Evolutionary conservation across 805 yeast genomes (phyloP).

Genomic region (Saccharomyces cerevisiae): DNA sequence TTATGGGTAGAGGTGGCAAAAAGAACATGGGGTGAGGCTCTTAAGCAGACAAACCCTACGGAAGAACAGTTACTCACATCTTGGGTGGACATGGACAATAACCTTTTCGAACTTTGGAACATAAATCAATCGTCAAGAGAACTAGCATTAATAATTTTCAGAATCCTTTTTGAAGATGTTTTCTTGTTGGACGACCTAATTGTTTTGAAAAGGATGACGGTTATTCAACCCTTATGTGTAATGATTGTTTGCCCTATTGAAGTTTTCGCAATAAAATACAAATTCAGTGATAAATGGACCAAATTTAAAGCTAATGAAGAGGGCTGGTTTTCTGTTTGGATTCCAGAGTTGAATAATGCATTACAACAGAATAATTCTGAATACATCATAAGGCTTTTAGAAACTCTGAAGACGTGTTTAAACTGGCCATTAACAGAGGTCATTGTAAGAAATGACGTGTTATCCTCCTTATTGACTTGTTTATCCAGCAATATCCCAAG

Average conservation of each 20-base stretch:
- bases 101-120: slow-evolving; percentile 69
- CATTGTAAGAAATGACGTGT: slow-evolving; percentile 55
- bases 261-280: slow-evolving; percentile 53
- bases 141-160: slow-evolving; percentile 63
- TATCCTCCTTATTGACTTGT: slow-evolving; percentile 53
- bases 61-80: slow-evolving; percentile 48
- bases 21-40: slow-evolving; percentile 76
- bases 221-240: slow-evolving; percentile 73
- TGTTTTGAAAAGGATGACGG: slow-evolving; percentile 70
- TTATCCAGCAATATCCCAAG: slow-evolving; percentile 52
- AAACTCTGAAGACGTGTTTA: slow-evolving; percentile 79
- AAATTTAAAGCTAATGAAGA: slow-evolving; percentile 57
- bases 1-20: slow-evolving; percentile 90
- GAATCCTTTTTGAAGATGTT: slow-evolving; percentile 88
- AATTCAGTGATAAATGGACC: slow-evolving; percentile 41
- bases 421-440: slow-evolving; percentile 85
- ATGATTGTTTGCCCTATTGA: slow-evolving; percentile 70
- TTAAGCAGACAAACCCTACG: slow-evolving; percentile 31
- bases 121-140: slow-evolving; percentile 58
- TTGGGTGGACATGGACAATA: slow-evolving; percentile 84
- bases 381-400: slow-evolving; percentile 60
- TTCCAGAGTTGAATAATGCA: slow-evolving; percentile 40
- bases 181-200: slow-evolving; percentile 87
- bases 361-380: slow-evolving; percentile 35
- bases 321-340: slow-evolving; percentile 87